These are phyloP conservation scores for Cutaneotrichosporon daszewskae DNA, from an alignment of 1,284 basidiomycete species.

Conservation along the genomic window DNA sequence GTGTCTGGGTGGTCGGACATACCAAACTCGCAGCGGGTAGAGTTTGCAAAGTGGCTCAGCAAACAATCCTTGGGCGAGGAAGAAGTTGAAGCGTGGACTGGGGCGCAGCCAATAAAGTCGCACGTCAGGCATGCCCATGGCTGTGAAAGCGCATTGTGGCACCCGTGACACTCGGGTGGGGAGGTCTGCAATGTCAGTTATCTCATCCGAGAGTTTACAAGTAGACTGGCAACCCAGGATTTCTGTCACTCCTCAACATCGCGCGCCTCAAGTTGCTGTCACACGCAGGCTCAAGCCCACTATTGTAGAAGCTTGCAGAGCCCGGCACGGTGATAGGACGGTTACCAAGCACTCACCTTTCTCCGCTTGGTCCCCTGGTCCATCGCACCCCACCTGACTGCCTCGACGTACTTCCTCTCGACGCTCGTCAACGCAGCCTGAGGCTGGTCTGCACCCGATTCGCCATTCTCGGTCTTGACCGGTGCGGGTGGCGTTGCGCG, in stretches of 20 bases:
- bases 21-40: conserved; percentile 60
- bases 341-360: conserved; percentile 24
- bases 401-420: conserved; percentile 25
- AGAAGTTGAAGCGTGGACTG: conserved; percentile 49
- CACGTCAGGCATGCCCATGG: conserved; percentile 78
- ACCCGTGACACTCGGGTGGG: conserved; percentile 61
- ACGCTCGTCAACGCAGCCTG: conserved; percentile 1
- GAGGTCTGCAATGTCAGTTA: conserved; percentile 31
- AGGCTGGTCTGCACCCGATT: neutral
- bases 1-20: conserved; percentile 38
- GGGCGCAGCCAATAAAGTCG: conserved; percentile 62
- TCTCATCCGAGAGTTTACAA: too few species aligned
- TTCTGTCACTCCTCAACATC: too few species aligned
- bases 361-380: conserved; percentile 33
- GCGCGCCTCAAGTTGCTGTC: too few species aligned
- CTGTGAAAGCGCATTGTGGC: conserved; percentile 57
- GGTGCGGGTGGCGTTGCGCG: conserved; percentile 1
- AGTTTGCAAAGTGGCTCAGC: conserved; percentile 23
- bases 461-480: conserved; percentile 15
- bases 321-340: neutral
- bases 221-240: too few species aligned
- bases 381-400: conserved; percentile 34
- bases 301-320: too few species aligned
- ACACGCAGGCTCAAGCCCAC: too few species aligned
- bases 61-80: conserved; percentile 50